Evolutionary conservation across 176 grass and related monocot species (phyloP).

Genomic region (Oropetium thomaeum): DNA sequence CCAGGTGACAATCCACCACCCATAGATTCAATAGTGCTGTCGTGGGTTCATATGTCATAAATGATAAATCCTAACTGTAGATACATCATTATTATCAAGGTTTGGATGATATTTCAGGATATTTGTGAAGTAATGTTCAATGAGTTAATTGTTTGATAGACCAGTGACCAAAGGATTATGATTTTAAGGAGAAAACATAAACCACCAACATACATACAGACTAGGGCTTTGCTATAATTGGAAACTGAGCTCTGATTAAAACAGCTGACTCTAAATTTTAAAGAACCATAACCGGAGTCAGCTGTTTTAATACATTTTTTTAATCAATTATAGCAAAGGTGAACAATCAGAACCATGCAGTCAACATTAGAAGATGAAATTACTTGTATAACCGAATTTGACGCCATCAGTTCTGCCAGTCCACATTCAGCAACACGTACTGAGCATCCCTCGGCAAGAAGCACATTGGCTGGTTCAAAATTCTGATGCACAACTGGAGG

Average conservation of each 20-base stretch:
- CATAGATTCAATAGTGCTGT: too few species aligned
- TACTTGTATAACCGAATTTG: constrained; percentile 80
- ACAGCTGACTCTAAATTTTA: too few species aligned
- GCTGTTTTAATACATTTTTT: neutral
- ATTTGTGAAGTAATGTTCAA: constrained; percentile 5
- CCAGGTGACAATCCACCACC: too few species aligned
- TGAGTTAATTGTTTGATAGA: neutral
- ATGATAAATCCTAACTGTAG: constrained; percentile 11
- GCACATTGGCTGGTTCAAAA: constrained; percentile 77
- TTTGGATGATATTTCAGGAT: neutral
- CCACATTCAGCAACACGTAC: constrained; percentile 80
- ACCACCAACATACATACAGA: neutral
- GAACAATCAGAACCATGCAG: neutral
- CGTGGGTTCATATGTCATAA: neutral
- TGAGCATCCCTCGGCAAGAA: constrained; percentile 53
- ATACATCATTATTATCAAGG: neutral
- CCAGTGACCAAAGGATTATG: neutral
- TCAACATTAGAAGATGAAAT: neutral
- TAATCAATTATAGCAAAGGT: neutral
- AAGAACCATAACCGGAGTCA: neutral
- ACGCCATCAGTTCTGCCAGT: constrained; percentile 43
- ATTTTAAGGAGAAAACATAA: neutral
- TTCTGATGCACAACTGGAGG: constrained; percentile 72
- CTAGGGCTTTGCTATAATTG: neutral
- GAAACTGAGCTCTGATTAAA: neutral